Base-by-base conservation (phyloP, 2,329 filamentous ascomycete genomes). In the Fusarium annulatum region DNA sequence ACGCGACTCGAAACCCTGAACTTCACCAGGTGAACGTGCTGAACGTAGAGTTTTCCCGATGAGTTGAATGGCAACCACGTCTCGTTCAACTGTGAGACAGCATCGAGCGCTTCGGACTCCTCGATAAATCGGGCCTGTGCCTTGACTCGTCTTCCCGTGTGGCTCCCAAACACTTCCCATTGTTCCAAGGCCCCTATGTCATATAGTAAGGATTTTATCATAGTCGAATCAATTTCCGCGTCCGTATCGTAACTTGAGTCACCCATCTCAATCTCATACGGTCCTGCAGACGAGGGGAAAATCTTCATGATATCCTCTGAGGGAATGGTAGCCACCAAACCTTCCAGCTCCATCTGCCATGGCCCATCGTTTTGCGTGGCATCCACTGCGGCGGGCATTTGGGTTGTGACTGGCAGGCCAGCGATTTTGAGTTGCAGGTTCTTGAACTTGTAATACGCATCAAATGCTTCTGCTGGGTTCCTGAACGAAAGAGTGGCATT, bases 121-220 rank as follows among this genome's bases (percentile, higher is more conserved):
- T 82, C 73, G 8, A 75, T 26, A 49, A 86, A 88, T 5, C 77
- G 75, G 2, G 82, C 85, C 19, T 77, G 79, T 1, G 81, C 85
- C 68, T 85, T 85, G 23, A 82, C 64, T 5, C 84, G 78, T 61
- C 82, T 85, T 5, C 79, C 79, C 1, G 69, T 59, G 7, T 66
- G 49, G 11, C 75, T 70, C 3, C 59, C 61, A 3, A 67, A 74
- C 9, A 78, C 66, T 28, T 80, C 77, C 80, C 81, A 84, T 57
- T 72, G 77, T 66, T 84, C 81, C 5, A 86, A 57, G 0, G 78
- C 75, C 0, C 83, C 84, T 14, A 80, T 62, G 2, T 74, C 59
- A 3, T 74, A 66, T 16, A 85, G 71, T 53, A 81, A 72, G 1
- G 80, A 80, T 41, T 78, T 69, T 18, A 84, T 64, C 8, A 71